Percentiles rank a stretch among this genome's conserved stretches.
Conservation (phyloP, 495 filamentous ascomycete genomes). For the Aspergillus sclerotiicarbonarius region DNA sequence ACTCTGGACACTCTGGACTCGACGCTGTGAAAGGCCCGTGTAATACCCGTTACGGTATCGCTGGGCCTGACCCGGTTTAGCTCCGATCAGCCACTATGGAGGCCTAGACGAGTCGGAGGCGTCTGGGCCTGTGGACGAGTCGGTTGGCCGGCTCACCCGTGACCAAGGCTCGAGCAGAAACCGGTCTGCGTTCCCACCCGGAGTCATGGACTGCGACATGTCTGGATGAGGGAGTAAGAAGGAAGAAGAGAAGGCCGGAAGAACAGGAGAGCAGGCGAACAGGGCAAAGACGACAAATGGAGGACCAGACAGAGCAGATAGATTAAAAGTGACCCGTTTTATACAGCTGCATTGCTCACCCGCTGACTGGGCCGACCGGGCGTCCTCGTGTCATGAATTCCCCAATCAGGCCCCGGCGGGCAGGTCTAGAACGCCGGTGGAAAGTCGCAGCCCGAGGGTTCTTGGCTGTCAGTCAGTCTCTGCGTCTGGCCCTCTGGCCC, state of each 20-base stretch:
- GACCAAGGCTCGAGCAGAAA: background rate
- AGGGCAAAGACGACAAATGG: too few species aligned
- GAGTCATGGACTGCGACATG: too few species aligned
- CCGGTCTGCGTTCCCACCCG: background rate
- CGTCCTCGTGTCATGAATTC: slow-evolving; percentile 28
- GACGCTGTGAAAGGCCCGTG: slow-evolving; percentile 17
- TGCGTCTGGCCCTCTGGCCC: background rate
- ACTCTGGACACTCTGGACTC: slow-evolving; percentile 2
- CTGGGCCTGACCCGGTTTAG: slow-evolving; percentile 8
- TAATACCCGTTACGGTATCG: slow-evolving; percentile 20
- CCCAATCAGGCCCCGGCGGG: slow-evolving; percentile 20
- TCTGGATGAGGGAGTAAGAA: background rate
- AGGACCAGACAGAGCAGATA: too few species aligned
- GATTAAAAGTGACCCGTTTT: background rate
- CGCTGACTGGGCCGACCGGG: slow-evolving; percentile 8
- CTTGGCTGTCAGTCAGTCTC: slow-evolving; percentile 12
- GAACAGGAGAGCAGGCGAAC: too few species aligned
- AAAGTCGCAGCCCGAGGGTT: slow-evolving; percentile 23
- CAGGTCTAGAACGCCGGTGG: slow-evolving; percentile 26
- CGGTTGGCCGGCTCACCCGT: background rate
- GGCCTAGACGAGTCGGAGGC: slow-evolving; percentile 25
- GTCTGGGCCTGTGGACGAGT: slow-evolving; percentile 3
- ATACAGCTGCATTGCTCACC: slow-evolving; percentile 6
- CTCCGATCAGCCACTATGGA: slow-evolving; percentile 25
- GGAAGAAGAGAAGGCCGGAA: background rate